phyloP scores from a whole-genome alignment of 768 basidiomycete species.

The Leccinum olivaceopallidum region DNA sequence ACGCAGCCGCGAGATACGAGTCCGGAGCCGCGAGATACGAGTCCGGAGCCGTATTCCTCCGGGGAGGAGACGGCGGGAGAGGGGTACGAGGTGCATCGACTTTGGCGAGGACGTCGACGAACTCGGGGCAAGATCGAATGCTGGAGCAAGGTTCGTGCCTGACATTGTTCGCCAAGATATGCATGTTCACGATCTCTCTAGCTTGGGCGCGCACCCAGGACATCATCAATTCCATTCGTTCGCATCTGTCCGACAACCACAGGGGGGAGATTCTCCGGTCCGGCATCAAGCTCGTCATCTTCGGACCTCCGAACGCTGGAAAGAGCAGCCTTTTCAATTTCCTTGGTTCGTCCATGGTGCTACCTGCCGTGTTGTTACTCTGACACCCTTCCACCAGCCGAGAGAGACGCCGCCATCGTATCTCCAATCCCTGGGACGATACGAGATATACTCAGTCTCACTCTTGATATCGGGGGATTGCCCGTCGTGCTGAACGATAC shows the following conservation, averaged over 20 bases:
- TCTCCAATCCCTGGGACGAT: slow-evolving; percentile 89
- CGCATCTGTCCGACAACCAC: slow-evolving; percentile 66
- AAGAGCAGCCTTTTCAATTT: slow-evolving; percentile 89
- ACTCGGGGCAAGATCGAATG: slow-evolving; percentile 71
- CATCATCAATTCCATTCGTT: slow-evolving; percentile 52
- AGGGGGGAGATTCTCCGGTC: slow-evolving; percentile 82
- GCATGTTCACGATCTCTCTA: slow-evolving; percentile 25
- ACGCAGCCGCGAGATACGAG: slow-evolving; percentile 83
- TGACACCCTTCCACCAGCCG: slow-evolving; percentile 46
- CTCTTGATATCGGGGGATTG: slow-evolving; percentile 85
- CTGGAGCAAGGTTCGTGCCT: slow-evolving; percentile 61
- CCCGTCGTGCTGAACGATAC: slow-evolving; percentile 85
- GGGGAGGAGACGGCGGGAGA: slow-evolving; percentile 61
- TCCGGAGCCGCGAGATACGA: slow-evolving; percentile 77
- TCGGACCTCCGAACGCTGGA: slow-evolving; percentile 93
- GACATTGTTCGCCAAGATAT: background rate
- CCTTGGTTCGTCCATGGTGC: slow-evolving; percentile 50
- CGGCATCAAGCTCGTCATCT: slow-evolving; percentile 83
- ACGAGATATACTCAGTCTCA: slow-evolving; percentile 81
- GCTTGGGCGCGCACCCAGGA: slow-evolving; percentile 51
- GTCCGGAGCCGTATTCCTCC: slow-evolving; percentile 71
- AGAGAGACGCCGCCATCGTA: slow-evolving; percentile 87
- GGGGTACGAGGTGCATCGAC: slow-evolving; percentile 51
- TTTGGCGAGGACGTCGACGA: slow-evolving; percentile 88
- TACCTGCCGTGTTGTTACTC: background rate